Percentiles rank a stretch among this genome's conserved stretches.
phyloP scores from a whole-genome alignment of 2,329 filamentous ascomycete species.

The Mariannaea sp. region DNA sequence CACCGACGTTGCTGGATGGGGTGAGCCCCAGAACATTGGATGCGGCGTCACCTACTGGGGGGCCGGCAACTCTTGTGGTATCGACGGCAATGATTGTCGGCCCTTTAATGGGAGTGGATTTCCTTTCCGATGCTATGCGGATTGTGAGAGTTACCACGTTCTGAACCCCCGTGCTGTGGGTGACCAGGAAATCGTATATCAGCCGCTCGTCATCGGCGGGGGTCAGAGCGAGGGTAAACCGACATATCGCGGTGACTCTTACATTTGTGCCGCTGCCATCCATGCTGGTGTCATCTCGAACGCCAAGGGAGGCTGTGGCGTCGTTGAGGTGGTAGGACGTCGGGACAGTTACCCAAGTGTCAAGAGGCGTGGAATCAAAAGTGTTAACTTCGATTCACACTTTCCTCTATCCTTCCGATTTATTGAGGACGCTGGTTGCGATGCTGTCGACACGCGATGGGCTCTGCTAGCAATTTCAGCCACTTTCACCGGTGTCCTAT shows the following conservation, averaged over 20 bases:
- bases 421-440: constrained; percentile 65
- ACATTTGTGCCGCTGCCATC: constrained; percentile 82
- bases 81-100: constrained; percentile 75
- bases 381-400: constrained; percentile 80
- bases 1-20: constrained; percentile 69
- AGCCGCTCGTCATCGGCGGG: constrained; percentile 70
- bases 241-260: constrained; percentile 86
- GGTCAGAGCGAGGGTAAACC: constrained; percentile 48
- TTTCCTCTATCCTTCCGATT: constrained; percentile 91
- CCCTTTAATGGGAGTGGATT: constrained; percentile 74
- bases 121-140: constrained; percentile 75
- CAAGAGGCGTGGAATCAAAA: constrained; percentile 74
- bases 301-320: constrained; percentile 77
- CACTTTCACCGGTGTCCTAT: constrained; percentile 76
- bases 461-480: constrained; percentile 79
- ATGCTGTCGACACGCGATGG: constrained; percentile 82
- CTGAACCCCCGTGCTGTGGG: constrained; percentile 78
- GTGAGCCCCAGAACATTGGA: constrained; percentile 65
- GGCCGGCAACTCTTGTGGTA: constrained; percentile 70
- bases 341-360: constrained; percentile 66
- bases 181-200: constrained; percentile 67
- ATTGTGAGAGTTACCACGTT: constrained; percentile 68
- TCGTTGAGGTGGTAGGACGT: constrained; percentile 74
- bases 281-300: constrained; percentile 80
- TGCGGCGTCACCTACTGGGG: constrained; percentile 75